These are phyloP conservation scores for Halenospora varia DNA, from an alignment of 495 filamentous ascomycete genomes.

Conservation along the genomic window DNA sequence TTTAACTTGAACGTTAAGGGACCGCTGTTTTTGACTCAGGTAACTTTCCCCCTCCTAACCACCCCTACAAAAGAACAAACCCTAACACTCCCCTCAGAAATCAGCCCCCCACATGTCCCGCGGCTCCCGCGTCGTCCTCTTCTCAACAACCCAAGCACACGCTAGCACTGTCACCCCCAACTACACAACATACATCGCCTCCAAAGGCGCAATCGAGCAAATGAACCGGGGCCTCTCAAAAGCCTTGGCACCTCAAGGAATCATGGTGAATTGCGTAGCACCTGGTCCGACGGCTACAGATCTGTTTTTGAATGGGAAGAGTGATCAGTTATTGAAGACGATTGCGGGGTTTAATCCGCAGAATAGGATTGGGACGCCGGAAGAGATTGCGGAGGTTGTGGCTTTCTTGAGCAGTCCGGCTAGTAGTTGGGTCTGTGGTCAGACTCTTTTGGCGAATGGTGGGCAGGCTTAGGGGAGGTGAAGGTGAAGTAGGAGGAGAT, in stretches of 20 bases:
- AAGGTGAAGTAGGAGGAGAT: neutral
- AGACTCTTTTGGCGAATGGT: constrained; percentile 59
- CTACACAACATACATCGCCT: constrained; percentile 58
- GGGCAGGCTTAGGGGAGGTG: constrained; percentile 31
- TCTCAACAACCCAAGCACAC: constrained; percentile 50
- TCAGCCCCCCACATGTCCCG: constrained; percentile 56
- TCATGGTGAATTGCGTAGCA: constrained; percentile 60
- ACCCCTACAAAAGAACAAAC: neutral
- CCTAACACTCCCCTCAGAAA: constrained; percentile 35
- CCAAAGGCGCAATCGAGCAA: constrained; percentile 70
- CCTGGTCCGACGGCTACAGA: constrained; percentile 66
- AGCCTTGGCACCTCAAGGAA: constrained; percentile 56
- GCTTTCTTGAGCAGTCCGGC: constrained; percentile 47
- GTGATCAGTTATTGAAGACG: constrained; percentile 49
- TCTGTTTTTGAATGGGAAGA: constrained; percentile 61
- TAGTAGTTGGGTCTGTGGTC: constrained; percentile 62
- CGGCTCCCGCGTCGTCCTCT: constrained; percentile 55
- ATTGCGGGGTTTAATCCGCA: constrained; percentile 51
- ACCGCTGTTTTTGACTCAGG: constrained; percentile 60
- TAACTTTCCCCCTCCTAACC: constrained; percentile 20
- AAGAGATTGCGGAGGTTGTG: constrained; percentile 58
- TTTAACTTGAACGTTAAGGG: constrained; percentile 64
- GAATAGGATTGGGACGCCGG: constrained; percentile 51
- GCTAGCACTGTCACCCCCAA: constrained; percentile 44
- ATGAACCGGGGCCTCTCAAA: constrained; percentile 61